Evolutionary conservation across 2,329 filamentous ascomycete genomes (phyloP), one percentile per base, ranked within the genome.

Genomic region (Exophiala xenobiotica): DNA sequence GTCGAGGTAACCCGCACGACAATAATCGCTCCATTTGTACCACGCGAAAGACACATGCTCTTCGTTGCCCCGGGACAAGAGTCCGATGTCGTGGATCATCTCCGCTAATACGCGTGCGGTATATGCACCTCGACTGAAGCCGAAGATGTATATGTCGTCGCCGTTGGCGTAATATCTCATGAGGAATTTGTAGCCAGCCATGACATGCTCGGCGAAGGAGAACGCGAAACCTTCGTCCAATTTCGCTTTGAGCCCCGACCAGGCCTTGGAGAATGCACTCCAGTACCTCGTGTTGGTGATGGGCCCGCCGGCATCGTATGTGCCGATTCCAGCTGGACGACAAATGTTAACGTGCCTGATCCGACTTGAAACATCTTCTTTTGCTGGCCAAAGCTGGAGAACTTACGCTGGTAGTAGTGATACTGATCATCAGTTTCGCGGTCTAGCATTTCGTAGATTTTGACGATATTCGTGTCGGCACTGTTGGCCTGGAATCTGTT

Each of bases 51-150:
- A 35, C 31, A 35, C 31, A 16, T 35, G 31, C 9, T 35, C 31
- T 35, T 35, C 31, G 11, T 35, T 35, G 31, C 31, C 31, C 18
- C 31, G 31, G 18, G 31, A 35, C n/a, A 35, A 75, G 0, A 93
- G 75, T 1, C 89, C 88, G 49, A 93, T 83, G 60, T 88, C 85
- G 62, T 92, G 87, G 5, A 93, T 76, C 88, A 92, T 92, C 64
- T 93, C 88, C 0, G 0, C 87, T 0, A 89, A 70, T 62, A 89
- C 88, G 3, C 86, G 80, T 0, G 85, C 86, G 40, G 87, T 85
- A 62, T 88, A 89, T 1, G 85, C 78, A 12, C 86, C 86, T 18
- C 86, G 79, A 35, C 81, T 85, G 69, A 89, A 89, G 1, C 86
- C 86, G 52, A 88, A 88, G 68, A 88, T 81, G 64, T 82, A 87